Base-by-base conservation (phyloP, 2,329 filamentous ascomycete genomes). In the Aspergillus quadricinctus region DNA sequence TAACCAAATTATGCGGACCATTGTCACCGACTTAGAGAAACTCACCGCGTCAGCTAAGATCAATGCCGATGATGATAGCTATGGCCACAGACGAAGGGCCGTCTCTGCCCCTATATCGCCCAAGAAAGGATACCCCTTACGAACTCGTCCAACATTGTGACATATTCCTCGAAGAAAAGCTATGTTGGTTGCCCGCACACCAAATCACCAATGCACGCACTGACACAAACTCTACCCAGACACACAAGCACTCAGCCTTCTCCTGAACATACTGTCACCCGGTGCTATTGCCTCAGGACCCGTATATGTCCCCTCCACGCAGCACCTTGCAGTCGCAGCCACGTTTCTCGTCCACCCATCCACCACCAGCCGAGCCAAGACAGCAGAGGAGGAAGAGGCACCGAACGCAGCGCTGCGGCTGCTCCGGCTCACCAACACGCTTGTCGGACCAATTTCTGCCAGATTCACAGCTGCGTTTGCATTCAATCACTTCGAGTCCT, bases 341-440 rank as follows among this genome's bases (percentile, higher is more conserved):
- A 94, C 90, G 1, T 78, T 97, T n/a, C 74, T 87, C n/a, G 83
- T 94, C 14, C 91, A 96, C 66, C 93, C 93, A 0, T 76, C 79
- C 25, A 84, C 89, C 61, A 97, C 92, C 1, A 94, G 87, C 3
- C 85, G 89, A 50, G 82, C 88, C 3, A 80, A 81, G 28, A 83
- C 84, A 8, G 66, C 76, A 11, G 85, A 88, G 21, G 82, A 84
- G 53, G 73, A 81, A 52, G 80, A 86, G 50, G 83, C 89, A 9
- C 80, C 90, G 2, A 81, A 86, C 53, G 79, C 85, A 40, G 85
- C 92, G 1, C 75, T 93, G 29, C 78, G 80, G 40, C 89, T 94
- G 56, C 80, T 97, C 1, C 85, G 83, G 52, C 84, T 85, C 54
- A 73, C 92, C 1, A 80, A 89, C 21, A 74, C 76, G 0, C 80